Base-by-base conservation (phyloP, 140 eudicot species). In the Stevia rebaudiana region DNA sequence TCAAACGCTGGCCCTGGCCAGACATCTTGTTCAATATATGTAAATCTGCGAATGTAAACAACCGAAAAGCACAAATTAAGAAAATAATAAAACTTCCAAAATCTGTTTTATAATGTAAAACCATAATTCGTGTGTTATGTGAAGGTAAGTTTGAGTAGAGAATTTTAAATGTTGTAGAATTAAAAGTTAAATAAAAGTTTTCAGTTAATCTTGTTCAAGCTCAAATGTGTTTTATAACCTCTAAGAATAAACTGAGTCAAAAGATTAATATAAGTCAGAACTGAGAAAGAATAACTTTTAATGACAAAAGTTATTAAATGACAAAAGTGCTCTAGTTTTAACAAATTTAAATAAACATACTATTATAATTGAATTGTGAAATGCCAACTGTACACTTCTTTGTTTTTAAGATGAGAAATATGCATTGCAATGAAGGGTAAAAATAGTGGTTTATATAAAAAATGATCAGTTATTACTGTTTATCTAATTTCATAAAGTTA, bases 1-100 rank as follows among this genome's bases (percentile, higher is more conserved):
- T 86, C 64, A 86, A 69, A 42, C 97, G 97, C 80, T 86, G 94
- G 76, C 71, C 77, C 75, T 86, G 94, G 58, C 97, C 97, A 46
- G 97, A 75, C 97, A 90, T 90, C 64, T 74, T 78, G 82, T 42
- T 23, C 42, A 40, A 67, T 68, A 67, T 65, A 73, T 6, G 77
- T 64, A 67, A 63, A 70, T 63, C 87, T 82, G 82, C 40, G 50
- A 41, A 64, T 6, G 53, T 51, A 13, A 64, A 33, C 50, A 75
- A 44, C 6, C 18, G 24, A 22, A 5, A 22, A 13, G 18, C 10
- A 65, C 41, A 56, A 60, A 9, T 51, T 24, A 72, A 61, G 17
- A 70, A 19, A 49, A n/a, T 21, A 50, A 61, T 37, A 61, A 55
- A 71, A 25, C 63, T 46, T 19, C 40, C 40, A 39, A 23, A 28